Evolutionary conservation across 108 stramenopile genomes (phyloP).

Genomic region (Hondaea fermentalgiana): DNA sequence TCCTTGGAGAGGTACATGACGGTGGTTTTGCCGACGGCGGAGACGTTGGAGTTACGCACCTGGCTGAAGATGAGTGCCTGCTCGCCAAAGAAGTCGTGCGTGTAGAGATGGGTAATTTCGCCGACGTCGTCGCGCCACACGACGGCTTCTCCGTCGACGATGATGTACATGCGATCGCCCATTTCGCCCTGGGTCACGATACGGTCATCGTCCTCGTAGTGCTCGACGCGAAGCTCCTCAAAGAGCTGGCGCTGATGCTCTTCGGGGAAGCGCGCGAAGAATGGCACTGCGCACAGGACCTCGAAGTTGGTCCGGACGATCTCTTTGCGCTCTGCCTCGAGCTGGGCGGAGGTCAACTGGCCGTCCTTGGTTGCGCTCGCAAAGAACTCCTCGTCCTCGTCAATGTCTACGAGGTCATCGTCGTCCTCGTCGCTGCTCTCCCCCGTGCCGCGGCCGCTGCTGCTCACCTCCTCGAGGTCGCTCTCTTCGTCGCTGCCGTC

Average conservation of each 20-base stretch:
- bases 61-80: neutral
- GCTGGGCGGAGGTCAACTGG: neutral
- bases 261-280: conserved; percentile 2
- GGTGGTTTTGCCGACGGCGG: neutral
- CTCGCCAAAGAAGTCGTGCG: conserved; percentile 26
- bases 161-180: conserved; percentile 26
- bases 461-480: too few relatives aligned
- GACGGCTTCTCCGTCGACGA: neutral
- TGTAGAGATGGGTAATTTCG: conserved; percentile 9
- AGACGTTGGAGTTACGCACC: conserved; percentile 2
- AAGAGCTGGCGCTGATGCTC: neutral
- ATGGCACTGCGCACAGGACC: neutral
- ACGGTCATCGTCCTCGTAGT: conserved; percentile 16
- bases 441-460: too few relatives aligned
- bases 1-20: neutral
- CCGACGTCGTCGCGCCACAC: neutral
- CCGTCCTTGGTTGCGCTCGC: neutral
- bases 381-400: neutral
- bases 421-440: neutral
- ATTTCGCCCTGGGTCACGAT: conserved; percentile 22
- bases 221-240: neutral
- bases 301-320: conserved; percentile 11
- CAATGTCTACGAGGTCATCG: conserved; percentile 2
- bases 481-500: too few relatives aligned
- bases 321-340: neutral